Evolutionary conservation across 768 basidiomycete species (phyloP).

Genomic region (Ramaria rubella): DNA sequence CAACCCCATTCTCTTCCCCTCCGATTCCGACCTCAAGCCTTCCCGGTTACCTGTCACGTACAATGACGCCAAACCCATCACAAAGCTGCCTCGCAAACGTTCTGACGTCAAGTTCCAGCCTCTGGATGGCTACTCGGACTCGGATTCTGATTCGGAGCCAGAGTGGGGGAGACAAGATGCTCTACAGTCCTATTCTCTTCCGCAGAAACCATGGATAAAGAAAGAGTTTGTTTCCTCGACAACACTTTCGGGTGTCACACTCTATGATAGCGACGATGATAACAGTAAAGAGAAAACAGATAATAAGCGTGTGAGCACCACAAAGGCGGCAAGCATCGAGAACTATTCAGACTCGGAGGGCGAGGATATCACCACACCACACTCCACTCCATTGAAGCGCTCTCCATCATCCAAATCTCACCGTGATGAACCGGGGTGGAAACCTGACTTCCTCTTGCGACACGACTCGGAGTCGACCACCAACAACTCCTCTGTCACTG

Average conservation of each 20-base stretch:
- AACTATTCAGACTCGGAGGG: slow-evolving; percentile 48
- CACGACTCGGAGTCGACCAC: slow-evolving; percentile 12
- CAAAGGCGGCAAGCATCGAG: slow-evolving; percentile 3
- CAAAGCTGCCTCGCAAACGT: not conserved
- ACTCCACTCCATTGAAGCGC: slow-evolving; percentile 1
- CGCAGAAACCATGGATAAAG: slow-evolving; percentile 5
- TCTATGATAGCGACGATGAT: slow-evolving; percentile 15
- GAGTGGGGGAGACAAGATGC: slow-evolving; percentile 5
- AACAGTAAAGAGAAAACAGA: slow-evolving; percentile 15
- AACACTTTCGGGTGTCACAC: slow-evolving; percentile 7
- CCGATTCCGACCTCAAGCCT: slow-evolving; percentile 20
- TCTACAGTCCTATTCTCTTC: not conserved
- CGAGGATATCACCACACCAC: slow-evolving; percentile 18
- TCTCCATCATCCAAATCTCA: not conserved
- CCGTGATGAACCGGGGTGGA: slow-evolving; percentile 33
- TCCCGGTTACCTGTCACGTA: not conserved
- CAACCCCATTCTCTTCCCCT: slow-evolving; percentile 20
- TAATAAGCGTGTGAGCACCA: slow-evolving; percentile 18
- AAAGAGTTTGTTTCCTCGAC: not conserved
- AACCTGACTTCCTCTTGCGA: slow-evolving; percentile 44
- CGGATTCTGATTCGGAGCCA: slow-evolving; percentile 8
- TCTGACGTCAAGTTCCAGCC: slow-evolving; percentile 12
- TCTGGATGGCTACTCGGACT: slow-evolving; percentile 9
- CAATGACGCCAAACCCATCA: not conserved
- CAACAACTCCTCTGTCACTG: slow-evolving; percentile 16